Base-by-base conservation (phyloP, 169 alveolate genomes). In the Plasmodium malariae region DNA sequence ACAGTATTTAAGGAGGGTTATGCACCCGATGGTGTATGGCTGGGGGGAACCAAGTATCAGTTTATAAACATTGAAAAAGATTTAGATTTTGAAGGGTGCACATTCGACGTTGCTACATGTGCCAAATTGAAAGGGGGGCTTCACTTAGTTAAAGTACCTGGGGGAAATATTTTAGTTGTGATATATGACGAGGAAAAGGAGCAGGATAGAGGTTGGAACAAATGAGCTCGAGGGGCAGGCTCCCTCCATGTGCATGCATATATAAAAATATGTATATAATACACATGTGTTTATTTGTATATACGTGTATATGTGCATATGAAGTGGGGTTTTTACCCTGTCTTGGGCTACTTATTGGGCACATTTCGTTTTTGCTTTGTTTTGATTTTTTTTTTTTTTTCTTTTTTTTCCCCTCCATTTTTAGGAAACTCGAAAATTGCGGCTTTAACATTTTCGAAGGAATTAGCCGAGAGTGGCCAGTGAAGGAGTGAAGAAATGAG, bases 71-170 rank as follows among this genome's bases (percentile, higher is more conserved):
- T 92, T 71, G 96, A 93, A 34, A 92, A 88, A 54, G 94, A 71
- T 55, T 59, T 88, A 83, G 93, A 87, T 14, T 74, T 67, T 57
- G 91, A 85, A 32, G 96, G 96, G 5, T 80, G 73, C 78, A 89
- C 92, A 12, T 93, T 93, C 71, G 93, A 93, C 72, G 92, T 93
- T 54, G 93, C 93, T 26, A 89, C 94, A 7, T 93, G 93, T 34
- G 96, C 96, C 28, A 93, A 92, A 83, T 78, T 69, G 62, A 93
- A 93, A 86, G 96, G 96, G 9, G 96, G 96, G 12, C 88, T 93
- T 11, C 96, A 93, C 90, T 69, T 93, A 68, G 80, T 93, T 40
- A 93, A 73, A 78, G 92, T 94, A 12, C 95, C 95, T 2, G 95
- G 95, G 11, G 94, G 93, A 36, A 86, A 92, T 88, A 88, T 93